Conservation (phyloP, 306 rosid genomes). For the Fragaria ananassa region DNA sequence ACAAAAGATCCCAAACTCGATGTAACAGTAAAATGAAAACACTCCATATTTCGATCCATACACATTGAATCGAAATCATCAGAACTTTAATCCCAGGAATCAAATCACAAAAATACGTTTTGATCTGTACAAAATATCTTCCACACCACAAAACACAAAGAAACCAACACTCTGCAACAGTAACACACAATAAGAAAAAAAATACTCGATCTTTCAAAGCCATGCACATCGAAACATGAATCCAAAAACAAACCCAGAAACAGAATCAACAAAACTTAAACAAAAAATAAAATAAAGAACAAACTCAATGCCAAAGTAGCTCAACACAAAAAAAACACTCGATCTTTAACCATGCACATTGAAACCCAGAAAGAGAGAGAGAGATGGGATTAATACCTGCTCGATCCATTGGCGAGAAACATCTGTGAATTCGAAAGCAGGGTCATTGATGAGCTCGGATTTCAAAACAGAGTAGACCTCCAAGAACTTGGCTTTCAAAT, state of each 20-base stretch:
- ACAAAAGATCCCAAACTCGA: background rate
- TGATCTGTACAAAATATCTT: background rate
- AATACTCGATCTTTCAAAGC: background rate
- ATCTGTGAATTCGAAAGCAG: constrained; percentile 48
- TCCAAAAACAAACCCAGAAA: background rate
- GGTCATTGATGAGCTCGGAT: constrained; percentile 45
- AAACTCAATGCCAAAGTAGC: background rate
- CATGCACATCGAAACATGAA: background rate
- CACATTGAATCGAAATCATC: background rate
- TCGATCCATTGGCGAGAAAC: constrained; percentile 50
- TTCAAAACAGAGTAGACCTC: constrained; percentile 45
- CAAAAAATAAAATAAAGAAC: background rate
- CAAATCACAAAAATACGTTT: background rate
- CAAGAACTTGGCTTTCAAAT: constrained; percentile 37
- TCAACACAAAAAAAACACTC: background rate
- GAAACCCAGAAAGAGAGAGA: background rate
- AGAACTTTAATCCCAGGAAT: background rate
- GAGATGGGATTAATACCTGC: constrained; percentile 25
- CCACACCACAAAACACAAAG: background rate
- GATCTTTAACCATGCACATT: background rate
- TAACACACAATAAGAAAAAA: background rate
- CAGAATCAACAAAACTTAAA: background rate
- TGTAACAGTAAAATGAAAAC: background rate
- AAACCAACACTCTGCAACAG: background rate
- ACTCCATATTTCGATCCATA: background rate